Evolutionary conservation across 352 stramenopile species (phyloP), one percentile per base, ranked within the genome.

Genomic region (Elongisporangium prolatum): DNA sequence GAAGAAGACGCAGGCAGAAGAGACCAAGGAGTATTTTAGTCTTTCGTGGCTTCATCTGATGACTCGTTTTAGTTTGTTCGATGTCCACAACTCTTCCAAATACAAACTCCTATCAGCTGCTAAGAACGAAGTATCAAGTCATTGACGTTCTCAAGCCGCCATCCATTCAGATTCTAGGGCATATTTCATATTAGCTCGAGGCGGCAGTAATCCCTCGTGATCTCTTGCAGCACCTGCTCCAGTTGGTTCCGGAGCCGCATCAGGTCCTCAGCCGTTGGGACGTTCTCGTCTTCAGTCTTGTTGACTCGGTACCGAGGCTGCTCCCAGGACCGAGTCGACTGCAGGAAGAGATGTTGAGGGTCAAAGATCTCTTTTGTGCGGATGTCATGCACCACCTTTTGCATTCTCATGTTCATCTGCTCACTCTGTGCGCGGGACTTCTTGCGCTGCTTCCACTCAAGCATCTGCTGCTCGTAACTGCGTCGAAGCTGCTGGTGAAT

Each of bases 171-270:
- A n/a, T n/a, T n/a, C n/a, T n/a, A n/a, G n/a, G n/a, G n/a, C n/a
- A 13, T 14, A 40, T 14, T 14, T 40, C 28, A 40, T 14, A 40
- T 40, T 2, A 86, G 49, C 25, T 75, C 44, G 11, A 80, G 52
- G 5, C 52, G 50, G 60, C 80, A 88, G 34, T 85, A 82, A 50
- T 83, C 64, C 17, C 37, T 69, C 18, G 72, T 74, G 50, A 88
- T 87, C 50, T 86, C 74, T 2, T 28, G 47, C 18, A 88, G 68
- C 20, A 90, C 80, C 4, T 56, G 74, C 37, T 78, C 59, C 22
- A 88, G 54, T 24, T 90, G 75, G 11, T 28, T 48, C 25, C 74
- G 64, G 17, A 86, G 67, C 5, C 59, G 64, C 34, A 68, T 66
- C 11, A 89, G 60, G 8, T 83, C 65, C n/a, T 64, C 58, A 11